Evolutionary conservation across 2,329 filamentous ascomycete species (phyloP).

Genomic region (Epicoccum sorghinum): DNA sequence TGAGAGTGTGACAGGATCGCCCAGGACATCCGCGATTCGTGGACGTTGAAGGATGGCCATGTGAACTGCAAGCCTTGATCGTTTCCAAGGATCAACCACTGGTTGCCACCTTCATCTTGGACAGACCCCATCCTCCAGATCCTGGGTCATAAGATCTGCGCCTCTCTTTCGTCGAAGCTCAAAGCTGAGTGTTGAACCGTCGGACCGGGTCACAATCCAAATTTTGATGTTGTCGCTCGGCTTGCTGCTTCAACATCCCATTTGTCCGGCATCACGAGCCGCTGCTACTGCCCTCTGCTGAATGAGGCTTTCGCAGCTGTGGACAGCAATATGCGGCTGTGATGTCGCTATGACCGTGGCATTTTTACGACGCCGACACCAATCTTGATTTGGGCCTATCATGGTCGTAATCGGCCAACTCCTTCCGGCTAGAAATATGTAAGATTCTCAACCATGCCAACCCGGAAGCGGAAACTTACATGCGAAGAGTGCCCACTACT

Average conservation of each 20-base stretch:
- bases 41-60: constrained; percentile 15
- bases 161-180: neutral
- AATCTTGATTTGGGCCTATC: neutral
- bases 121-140: neutral
- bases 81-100: neutral
- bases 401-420: neutral
- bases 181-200: neutral
- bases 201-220: neutral
- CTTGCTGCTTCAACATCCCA: neutral
- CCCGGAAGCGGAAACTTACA: constrained; percentile 3
- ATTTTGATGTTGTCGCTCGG: neutral
- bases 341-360: neutral
- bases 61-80: constrained; percentile 12
- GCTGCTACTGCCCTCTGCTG: neutral
- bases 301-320: neutral
- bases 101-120: neutral
- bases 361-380: neutral
- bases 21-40: neutral
- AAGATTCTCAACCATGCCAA: no score
- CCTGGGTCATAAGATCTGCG: neutral
- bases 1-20: neutral
- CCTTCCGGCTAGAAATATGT: neutral
- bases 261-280: neutral
- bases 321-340: neutral
- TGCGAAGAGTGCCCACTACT: neutral